phyloP scores from a whole-genome alignment of 176 grass and related monocot genomes.

The Tillandsia fasciculata region DNA sequence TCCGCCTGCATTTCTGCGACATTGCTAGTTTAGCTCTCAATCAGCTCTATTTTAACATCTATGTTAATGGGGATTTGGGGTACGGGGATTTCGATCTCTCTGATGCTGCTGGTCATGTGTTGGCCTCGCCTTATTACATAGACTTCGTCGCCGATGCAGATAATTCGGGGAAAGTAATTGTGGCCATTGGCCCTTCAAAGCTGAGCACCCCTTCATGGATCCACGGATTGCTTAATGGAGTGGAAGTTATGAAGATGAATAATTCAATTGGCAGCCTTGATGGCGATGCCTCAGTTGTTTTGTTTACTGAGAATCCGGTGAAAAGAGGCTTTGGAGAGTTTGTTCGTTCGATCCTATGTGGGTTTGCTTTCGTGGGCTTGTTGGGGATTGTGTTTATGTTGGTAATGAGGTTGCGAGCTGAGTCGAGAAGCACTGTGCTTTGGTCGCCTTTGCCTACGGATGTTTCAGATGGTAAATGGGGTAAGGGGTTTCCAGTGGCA shows the following conservation, averaged over 20 bases:
- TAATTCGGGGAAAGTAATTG: conserved; percentile 32
- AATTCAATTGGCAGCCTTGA: conserved; percentile 50
- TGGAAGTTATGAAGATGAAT: conserved; percentile 97
- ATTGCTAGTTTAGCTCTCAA: conserved; percentile 59
- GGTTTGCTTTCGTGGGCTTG: conserved; percentile 53
- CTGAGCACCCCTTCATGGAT: conserved; percentile 33
- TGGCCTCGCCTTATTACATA: conserved; percentile 81
- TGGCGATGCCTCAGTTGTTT: conserved; percentile 31
- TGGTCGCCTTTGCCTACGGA: conserved; percentile 1
- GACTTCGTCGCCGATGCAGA: conserved; percentile 62
- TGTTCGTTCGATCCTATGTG: conserved; percentile 53
- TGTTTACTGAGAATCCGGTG: conserved; percentile 35
- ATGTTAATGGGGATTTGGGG: conserved; percentile 59
- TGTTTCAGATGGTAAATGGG: not conserved
- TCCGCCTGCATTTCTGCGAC: conserved; percentile 93
- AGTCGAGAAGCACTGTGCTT: conserved; percentile 25
- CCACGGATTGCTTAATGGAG: conserved; percentile 72
- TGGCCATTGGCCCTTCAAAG: conserved; percentile 50
- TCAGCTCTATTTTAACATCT: conserved; percentile 66
- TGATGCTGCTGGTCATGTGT: conserved; percentile 23
- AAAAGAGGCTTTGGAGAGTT: conserved; percentile 62
- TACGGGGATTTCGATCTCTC: conserved; percentile 76
- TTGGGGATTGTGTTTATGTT: conserved; percentile 42
- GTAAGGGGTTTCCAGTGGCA: not conserved
- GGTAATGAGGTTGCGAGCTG: conserved; percentile 46